Evolutionary conservation across 1,139 yeast species (phyloP), one percentile per base, ranked within the genome.

Genomic region (Hansenula sp.): DNA sequence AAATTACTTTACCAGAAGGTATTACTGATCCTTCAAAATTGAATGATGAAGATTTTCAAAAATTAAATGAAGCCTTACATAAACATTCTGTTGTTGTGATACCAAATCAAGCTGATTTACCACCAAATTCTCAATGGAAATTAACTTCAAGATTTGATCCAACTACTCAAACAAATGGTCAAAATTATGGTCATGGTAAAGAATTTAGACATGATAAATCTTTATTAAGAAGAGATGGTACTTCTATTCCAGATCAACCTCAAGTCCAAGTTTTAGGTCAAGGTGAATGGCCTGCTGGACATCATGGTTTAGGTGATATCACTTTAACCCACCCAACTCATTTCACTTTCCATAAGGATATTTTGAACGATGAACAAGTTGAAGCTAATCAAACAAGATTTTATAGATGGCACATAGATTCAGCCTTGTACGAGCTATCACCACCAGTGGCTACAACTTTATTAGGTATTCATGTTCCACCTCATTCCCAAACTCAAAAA

Each of bases 361-460:
- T 81, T 1, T 73, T 88, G 50, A 70, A 81, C n/a, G 74, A 76
- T 27, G 76, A 76, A 29, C 80, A 85, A 50, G 78, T 84, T 44
- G 74, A 74, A 3, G 70, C 76, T 28, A 78, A 81, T 45, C 75
- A 76, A 62, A 88, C 96, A 1, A 74, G 94, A 53, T 88, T 83
- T 63, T 88, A 87, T 75, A 79, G 96, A 67, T 88, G 96, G 96
- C 96, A 88, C 66, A 86, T 88, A 54, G 96, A 88, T 65, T 84
- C 93, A 38, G 96, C 96, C 6, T 74, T 88, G 41, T 88, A 88
- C 58, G 96, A 79, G 31, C 73, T 87, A 55, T 79, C 91, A 9
- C 96, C 96, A 27, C 96, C 96, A 29, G 75, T 84, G 53, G 87
- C 84, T 40, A 88, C 96, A 4, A 87, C 96, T 2, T 73, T 88